Evolutionary conservation across 1,284 basidiomycete species (phyloP), one percentile per base, ranked within the genome.

Genomic region (Gomphus bonarii): DNA sequence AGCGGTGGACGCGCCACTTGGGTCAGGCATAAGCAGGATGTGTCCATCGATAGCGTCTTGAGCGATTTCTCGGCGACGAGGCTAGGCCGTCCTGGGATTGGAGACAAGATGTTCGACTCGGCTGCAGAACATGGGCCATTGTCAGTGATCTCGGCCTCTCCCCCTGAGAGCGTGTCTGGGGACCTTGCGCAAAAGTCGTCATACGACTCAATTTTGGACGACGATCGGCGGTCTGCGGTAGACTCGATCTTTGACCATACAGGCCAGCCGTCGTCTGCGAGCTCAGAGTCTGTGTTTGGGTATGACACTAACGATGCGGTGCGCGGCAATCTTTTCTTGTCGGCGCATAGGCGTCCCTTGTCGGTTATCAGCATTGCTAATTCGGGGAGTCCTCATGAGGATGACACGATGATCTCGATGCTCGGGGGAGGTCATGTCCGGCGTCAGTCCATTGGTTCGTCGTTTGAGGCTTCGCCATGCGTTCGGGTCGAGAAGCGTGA

Each of bases 91-190:
- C 90, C 90, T 1, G 88, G 84, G 1, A 69, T 93, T 2, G 89
- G 91, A 0, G 91, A 92, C 65, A 89, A 91, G 74, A 92, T 93
- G 90, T 90, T 93, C 64, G 81, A 86, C 31, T 78, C 73, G 18
- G 72, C 72, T 7, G 38, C 44, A 18, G 82, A 84, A 50, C 75
- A 74, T 44, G 30, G 35, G 10, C 79, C 84, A 0, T 73, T 91
- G 30, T 68, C 75, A 0, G 74, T 85, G 0, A 90, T 91, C 62
- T 79, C 82, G 0, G 86, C 80, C 0, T 88, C 85, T 0, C 85
- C 86, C 2, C 66, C 75, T 10, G 75, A 75, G 43, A 77, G 76
- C 55, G 64, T 67, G 16, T 62, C 66, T 18, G 68, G 69, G 58
- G 57, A 70, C 59, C 61, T 66, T 62, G 58, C 65, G 60, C 68